Evolutionary conservation across 441 rosid genomes (phyloP), one percentile per base, ranked within the genome.

Genomic region (Croton setiger): DNA sequence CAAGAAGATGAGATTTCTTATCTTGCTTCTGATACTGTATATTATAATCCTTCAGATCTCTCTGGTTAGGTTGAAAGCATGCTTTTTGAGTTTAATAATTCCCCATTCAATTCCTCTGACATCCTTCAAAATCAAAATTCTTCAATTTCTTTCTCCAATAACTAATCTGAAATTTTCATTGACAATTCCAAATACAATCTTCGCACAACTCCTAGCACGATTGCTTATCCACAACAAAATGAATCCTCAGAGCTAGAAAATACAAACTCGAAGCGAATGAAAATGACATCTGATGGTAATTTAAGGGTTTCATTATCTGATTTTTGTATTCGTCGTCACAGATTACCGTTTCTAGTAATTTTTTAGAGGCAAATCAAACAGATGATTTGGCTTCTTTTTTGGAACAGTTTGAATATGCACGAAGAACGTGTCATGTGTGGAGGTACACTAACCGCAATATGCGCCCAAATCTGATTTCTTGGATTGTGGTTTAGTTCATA

Each of bases 11-110:
- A 88, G 0, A 64, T 84, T 11, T 86, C 94, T 11, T 83, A 87
- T 31, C 84, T 94, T 31, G 78, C 86, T 2, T 65, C 88, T 8
- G 97, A 94, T 15, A 77, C 98, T 14, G 84, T 90, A 45, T 90
- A 86, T 56, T 84, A 85, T 66, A 87, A 90, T 63, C 96, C 96
- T 0, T 80, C 98, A 18, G 93, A 91, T 83, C 84, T 94, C 4
- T 87, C 81, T 5, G 72, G 89, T 2, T 92, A 93, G 96, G 88
- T 90, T n/a, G 84, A 90, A 43, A 78, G 70, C 61, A 88, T 92
- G 88, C 75, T 92, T 1, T 59, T 93, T 3, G 98, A 88, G 77
- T 72, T 90, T 59, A 80, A 85, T 59, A 80, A 84, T 41, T 62
- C 68, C 39, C 70, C 77, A 20, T 8, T 60, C 54, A 62, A 72